Conservation (phyloP, 1,284 basidiomycete genomes). For the Moesziomyces globuligerus region DNA sequence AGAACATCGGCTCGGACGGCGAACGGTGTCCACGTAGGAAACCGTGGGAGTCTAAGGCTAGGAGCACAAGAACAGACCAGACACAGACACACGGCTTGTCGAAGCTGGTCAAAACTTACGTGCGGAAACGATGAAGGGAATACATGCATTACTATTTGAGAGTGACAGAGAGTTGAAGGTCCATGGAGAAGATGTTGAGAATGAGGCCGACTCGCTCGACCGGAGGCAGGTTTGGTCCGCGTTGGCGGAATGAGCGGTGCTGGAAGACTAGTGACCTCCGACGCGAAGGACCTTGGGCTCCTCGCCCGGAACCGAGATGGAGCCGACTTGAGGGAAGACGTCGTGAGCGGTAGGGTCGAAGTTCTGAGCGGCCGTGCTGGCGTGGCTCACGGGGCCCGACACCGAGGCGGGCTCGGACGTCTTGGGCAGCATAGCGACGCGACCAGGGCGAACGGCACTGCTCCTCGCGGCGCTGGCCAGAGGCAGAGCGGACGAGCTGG, state of each 20-base stretch:
- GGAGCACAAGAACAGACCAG: not conserved
- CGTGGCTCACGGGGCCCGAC: constrained; percentile 17
- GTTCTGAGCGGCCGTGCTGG: constrained; percentile 21
- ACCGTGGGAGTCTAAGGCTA: too few relatives aligned
- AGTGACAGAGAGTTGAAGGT: not conserved
- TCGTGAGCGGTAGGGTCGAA: constrained; percentile 1
- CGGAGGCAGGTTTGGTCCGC: too few relatives aligned
- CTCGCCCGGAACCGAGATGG: constrained; percentile 24
- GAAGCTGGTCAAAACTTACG: too few relatives aligned
- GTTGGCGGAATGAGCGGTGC: too few relatives aligned
- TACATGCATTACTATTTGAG: not conserved
- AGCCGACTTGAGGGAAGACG: constrained; percentile 27
- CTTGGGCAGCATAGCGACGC: constrained; percentile 46
- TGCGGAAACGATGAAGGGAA: too few relatives aligned
- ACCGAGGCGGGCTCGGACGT: constrained; percentile 13
- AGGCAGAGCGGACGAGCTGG: constrained; percentile 15
- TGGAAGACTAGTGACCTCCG: constrained; percentile 15
- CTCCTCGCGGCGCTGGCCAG: constrained; percentile 11
- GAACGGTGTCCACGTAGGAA: too few relatives aligned
- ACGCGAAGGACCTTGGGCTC: constrained; percentile 28
- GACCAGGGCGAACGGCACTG: constrained; percentile 13
- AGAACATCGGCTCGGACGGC: too few relatives aligned
- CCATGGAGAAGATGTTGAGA: not conserved
- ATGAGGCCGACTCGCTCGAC: too few relatives aligned
- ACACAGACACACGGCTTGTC: too few relatives aligned